A percentile compares a stretch with the other conserved stretches of the same genome.
These are phyloP conservation scores for Bipolaris cookei DNA, from an alignment of 2,329 filamentous ascomycete genomes.

Conservation along the genomic window DNA sequence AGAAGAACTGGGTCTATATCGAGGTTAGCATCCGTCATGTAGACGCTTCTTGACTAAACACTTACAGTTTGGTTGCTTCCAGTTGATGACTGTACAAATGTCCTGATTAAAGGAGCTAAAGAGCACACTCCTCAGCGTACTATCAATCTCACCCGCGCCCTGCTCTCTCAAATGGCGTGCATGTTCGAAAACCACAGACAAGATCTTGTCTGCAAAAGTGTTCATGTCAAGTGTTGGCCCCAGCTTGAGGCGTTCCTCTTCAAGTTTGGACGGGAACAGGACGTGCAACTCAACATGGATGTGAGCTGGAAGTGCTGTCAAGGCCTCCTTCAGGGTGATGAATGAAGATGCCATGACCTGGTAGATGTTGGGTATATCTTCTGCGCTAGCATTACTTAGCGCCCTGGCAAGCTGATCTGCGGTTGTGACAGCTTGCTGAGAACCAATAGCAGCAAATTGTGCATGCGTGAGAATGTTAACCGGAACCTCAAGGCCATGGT, in stretches of 20 bases:
- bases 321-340: slow-evolving; percentile 77
- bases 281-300: slow-evolving; percentile 94
- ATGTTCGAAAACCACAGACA: slow-evolving; percentile 89
- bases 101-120: slow-evolving; percentile 92
- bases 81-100: slow-evolving; percentile 93
- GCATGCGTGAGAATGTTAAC: slow-evolving; percentile 77
- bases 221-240: slow-evolving; percentile 84
- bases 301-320: slow-evolving; percentile 74
- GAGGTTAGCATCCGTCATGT: slow-evolving; percentile 17
- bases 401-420: slow-evolving; percentile 31
- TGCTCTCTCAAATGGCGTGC: slow-evolving; percentile 71
- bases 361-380: slow-evolving; percentile 66
- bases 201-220: slow-evolving; percentile 79
- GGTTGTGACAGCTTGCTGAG: slow-evolving; percentile 37
- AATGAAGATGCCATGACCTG: slow-evolving; percentile 76
- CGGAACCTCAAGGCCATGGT: slow-evolving; percentile 79
- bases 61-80: slow-evolving; percentile 96
- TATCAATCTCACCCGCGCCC: slow-evolving; percentile 60
- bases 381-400: slow-evolving; percentile 33
- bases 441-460: slow-evolving; percentile 66
- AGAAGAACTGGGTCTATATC: slow-evolving; percentile 80
- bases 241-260: slow-evolving; percentile 73
- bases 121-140: slow-evolving; percentile 82
- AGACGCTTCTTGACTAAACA: slow-evolving; percentile 14
- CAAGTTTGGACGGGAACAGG: slow-evolving; percentile 77